Conservation (phyloP, 2,329 filamentous ascomycete genomes). For the Fusarium begoniae region DNA sequence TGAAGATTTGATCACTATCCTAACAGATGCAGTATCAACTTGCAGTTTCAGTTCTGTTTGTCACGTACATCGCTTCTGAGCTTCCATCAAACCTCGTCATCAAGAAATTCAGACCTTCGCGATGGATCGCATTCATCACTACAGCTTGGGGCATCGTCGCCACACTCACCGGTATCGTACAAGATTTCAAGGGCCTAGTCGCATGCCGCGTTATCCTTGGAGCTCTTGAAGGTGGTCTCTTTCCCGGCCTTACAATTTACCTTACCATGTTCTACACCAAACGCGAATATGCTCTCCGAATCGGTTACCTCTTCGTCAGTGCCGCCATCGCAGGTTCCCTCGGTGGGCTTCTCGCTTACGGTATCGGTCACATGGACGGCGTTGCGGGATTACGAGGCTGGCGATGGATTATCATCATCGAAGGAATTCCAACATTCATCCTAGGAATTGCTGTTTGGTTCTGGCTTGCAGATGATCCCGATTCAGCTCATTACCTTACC, state of each 20-base stretch:
- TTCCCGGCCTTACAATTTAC: slow-evolving; percentile 50
- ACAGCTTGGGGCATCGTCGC: slow-evolving; percentile 55
- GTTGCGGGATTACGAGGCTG: slow-evolving; percentile 31
- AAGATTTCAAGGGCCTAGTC: slow-evolving; percentile 45
- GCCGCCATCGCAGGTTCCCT: slow-evolving; percentile 39
- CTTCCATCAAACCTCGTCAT: slow-evolving; percentile 55
- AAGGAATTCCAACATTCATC: slow-evolving; percentile 50
- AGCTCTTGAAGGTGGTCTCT: slow-evolving; percentile 56
- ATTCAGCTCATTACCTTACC: slow-evolving; percentile 66
- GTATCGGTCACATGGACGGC: slow-evolving; percentile 47
- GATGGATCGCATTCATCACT: slow-evolving; percentile 40
- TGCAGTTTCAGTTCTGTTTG: slow-evolving; percentile 46
- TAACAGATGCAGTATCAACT: slow-evolving; percentile 59
- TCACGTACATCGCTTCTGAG: slow-evolving; percentile 52
- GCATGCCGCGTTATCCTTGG: slow-evolving; percentile 56
- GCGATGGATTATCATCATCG: slow-evolving; percentile 71
- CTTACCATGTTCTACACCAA: slow-evolving; percentile 43
- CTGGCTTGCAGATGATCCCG: slow-evolving; percentile 44
- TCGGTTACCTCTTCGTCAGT: slow-evolving; percentile 41
- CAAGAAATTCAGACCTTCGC: slow-evolving; percentile 49
- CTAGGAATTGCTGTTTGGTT: slow-evolving; percentile 43
- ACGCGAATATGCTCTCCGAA: slow-evolving; percentile 38
- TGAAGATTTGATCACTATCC: accelerated
- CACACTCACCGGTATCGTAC: slow-evolving; percentile 57
- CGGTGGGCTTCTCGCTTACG: slow-evolving; percentile 44